Evolutionary conservation across 371 early-diverging fungal genomes (phyloP).

Genomic region (Blakeslea trispora): DNA sequence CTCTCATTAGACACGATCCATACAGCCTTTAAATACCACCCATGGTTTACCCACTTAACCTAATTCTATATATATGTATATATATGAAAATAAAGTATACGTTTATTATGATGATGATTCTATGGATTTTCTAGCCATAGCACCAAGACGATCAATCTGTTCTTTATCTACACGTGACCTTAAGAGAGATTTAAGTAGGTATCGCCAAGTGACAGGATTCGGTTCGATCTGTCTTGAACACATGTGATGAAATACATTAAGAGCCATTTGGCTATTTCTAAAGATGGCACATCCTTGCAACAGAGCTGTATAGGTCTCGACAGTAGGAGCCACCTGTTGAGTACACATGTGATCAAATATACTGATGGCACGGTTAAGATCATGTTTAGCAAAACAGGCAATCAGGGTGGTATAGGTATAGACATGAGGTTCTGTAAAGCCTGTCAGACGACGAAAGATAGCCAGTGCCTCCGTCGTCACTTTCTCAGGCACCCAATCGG

Average conservation of each 20-base stretch:
- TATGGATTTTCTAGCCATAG: conserved; percentile 21
- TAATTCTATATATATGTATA: conserved; percentile 15
- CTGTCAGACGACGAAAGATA: conserved; percentile 42
- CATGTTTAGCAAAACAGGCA: conserved; percentile 45
- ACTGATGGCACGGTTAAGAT: conserved; percentile 35
- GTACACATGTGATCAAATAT: conserved; percentile 45
- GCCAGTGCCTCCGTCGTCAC: conserved; percentile 31
- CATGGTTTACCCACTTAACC: conserved; percentile 48
- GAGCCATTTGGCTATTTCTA: conserved; percentile 34
- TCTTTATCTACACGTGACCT: conserved; percentile 36
- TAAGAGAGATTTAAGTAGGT: conserved; percentile 40
- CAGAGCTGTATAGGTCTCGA: conserved; percentile 42
- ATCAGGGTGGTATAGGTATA: conserved; percentile 53
- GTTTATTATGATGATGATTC: conserved; percentile 8
- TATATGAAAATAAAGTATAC: conserved; percentile 2
- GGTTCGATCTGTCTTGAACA: conserved; percentile 35
- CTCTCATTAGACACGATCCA: conserved; percentile 10
- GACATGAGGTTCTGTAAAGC: conserved; percentile 40
- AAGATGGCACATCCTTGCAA: conserved; percentile 51
- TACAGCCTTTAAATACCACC: conserved; percentile 49
- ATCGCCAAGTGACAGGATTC: conserved; percentile 41
- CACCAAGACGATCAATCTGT: conserved; percentile 36
- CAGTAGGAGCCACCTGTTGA: conserved; percentile 34
- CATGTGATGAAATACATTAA: conserved; percentile 41
- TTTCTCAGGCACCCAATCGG: conserved; percentile 16